Evolutionary conservation across 2,329 filamentous ascomycete species (phyloP), one percentile per base, ranked within the genome.

Genomic region (Nemania sp.): DNA sequence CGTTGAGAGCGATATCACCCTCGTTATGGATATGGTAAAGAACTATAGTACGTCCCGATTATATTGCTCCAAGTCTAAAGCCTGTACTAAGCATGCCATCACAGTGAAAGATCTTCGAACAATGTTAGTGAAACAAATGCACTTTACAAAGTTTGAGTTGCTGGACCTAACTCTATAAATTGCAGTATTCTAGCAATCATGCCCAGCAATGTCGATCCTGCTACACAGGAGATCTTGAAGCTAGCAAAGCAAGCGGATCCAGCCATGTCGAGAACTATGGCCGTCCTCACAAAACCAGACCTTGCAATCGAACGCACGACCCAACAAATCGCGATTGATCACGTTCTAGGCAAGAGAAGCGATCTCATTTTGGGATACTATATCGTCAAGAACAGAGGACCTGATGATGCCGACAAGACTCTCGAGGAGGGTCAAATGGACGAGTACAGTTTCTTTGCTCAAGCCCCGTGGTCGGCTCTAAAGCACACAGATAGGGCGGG

Each of bases 221-320:
- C 75, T 0, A 79, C 74, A 0, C 75, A 79, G 49, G 73, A 74
- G 25, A 74, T 79, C 12, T 60, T 79, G 5, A 72, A 73, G 46
- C 63, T 78, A 1, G 77, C 77, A 1, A 75, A 71, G 15, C 58
- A 71, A 11, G 73, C 69, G 2, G 73, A 74, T 39, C 67, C 68
- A 0, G 51, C n/a, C 1, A 72, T 72, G 69, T 65, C 53, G 2
- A 66, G 72, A 47, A 74, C 72, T 1, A 72, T 73, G 71, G 71
- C 67, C 2, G 70, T 74, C n/a, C 71, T 83, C 2, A 83, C 81
- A 0, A 83, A 83, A 60, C 78, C 79, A 0, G 87, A 90, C 58
- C 73, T 87, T 0, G 79, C 81, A 0, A 69, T 69, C 0, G 81
- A 84, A 49, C 59, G 68, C 0, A 73, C 73, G 0, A 78, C 72